Base-by-base conservation (phyloP, 805 yeast genomes). In the Suhomyces faveliae region DNA sequence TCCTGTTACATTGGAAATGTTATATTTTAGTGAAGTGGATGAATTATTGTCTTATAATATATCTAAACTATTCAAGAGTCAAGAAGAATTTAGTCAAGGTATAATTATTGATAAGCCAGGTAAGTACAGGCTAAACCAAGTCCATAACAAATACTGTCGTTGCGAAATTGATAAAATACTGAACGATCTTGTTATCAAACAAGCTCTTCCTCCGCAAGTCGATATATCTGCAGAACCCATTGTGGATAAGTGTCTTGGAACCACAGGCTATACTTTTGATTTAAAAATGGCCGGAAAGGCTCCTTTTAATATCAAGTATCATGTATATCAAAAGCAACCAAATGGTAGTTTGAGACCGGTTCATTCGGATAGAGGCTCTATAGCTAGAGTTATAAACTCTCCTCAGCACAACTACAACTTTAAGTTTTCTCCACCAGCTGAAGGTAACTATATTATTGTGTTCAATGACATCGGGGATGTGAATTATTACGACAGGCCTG, bases 161-260 rank as follows among this genome's bases (percentile, higher is more conserved):
- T 89, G 96, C 41, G 72, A 74, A 10, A 73, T 87, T 17, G 70
- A 79, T 9, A 74, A 83, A 1, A 40, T 20, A 13, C 29, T 22
- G 22, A 35, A 12, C 10, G 30, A 5, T 27, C 63, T 42, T 5
- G 21, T 23, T 6, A 75, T 89, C 1, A 47, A 57, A n/a, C 53
- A 61, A 10, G 79, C 77, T 1, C 62, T 61, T 2, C 80, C 79
- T 3, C 73, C 77, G 1, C 47, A 42, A 2, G 68, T 76, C 15
- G 59, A 60, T 2, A 73, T 80, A 12, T 40, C 55, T 1, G 81
- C 89, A 0, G 71, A 71, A 11, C 81, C 92, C 2, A 81, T 92
- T 2, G 73, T 81, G 21, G 98, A 92, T 58, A 80, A 85, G 42
- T 94, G 99, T 70, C 87, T 94, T 24, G 99, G 99, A 0, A 89